These are phyloP conservation scores for Phlyctochytrium arcticum DNA, from an alignment of 192 early-diverging fungal species.

Conservation along the genomic window DNA sequence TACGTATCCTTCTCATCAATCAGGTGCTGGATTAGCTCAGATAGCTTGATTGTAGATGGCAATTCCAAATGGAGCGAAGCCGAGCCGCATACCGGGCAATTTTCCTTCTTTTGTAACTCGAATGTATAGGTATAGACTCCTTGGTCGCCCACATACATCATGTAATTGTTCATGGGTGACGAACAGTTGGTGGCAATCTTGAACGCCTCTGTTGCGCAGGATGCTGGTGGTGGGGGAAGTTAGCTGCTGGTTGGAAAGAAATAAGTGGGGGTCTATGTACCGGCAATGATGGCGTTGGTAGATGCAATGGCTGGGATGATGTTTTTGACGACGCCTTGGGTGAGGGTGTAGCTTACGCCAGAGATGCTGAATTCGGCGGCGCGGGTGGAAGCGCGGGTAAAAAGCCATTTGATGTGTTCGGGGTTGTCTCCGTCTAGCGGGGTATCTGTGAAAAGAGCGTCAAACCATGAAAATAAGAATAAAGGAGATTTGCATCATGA, in stretches of 20 bases:
- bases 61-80: constrained; percentile 48
- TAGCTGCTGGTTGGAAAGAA: neutral
- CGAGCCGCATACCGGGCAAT: constrained; percentile 90
- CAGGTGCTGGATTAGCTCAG: constrained; percentile 79
- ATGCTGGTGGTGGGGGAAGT: constrained; percentile 44
- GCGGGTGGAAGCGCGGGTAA: constrained; percentile 77
- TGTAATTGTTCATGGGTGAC: constrained; percentile 84
- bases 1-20: constrained; percentile 71
- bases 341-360: constrained; percentile 85
- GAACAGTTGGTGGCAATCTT: constrained; percentile 82
- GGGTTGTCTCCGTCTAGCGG: constrained; percentile 77
- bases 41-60: constrained; percentile 53
- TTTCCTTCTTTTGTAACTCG: constrained; percentile 70
- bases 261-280: constrained; percentile 60
- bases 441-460: constrained; percentile 69
- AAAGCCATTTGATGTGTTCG: constrained; percentile 49
- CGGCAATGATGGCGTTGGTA: constrained; percentile 94
- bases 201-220: constrained; percentile 91
- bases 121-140: constrained; percentile 91
- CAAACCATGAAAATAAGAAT: too few relatives aligned
- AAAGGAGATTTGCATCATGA: constrained; percentile 56
- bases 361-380: constrained; percentile 80
- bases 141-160: constrained; percentile 93
- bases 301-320: constrained; percentile 98
- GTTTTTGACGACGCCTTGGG: constrained; percentile 97